Percentiles rank a stretch among this genome's conserved stretches.
phyloP scores from a whole-genome alignment of 2,329 filamentous ascomycete genomes.

The Parastagonospora nodorum region DNA sequence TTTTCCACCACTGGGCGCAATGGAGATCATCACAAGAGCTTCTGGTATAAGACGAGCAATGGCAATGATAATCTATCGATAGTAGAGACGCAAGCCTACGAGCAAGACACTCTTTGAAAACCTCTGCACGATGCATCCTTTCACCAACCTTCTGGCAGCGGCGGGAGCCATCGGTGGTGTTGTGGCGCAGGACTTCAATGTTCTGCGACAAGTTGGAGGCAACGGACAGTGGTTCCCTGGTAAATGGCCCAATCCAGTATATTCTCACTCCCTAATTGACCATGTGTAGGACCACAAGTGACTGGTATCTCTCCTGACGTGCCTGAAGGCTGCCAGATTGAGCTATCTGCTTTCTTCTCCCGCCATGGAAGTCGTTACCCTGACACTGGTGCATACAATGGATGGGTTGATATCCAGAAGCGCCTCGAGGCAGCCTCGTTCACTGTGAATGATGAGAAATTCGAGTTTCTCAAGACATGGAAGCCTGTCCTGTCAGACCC shows the following conservation, averaged over 20 bases:
- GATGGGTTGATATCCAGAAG: slow-evolving; percentile 53
- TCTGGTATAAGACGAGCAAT: slow-evolving; percentile 1
- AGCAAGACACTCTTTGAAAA: background rate
- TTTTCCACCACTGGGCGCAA: slow-evolving; percentile 2
- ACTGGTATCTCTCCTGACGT: slow-evolving; percentile 60
- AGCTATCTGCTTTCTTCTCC: slow-evolving; percentile 64
- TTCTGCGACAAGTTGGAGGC: slow-evolving; percentile 45
- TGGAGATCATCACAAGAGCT: background rate
- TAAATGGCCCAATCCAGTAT: background rate
- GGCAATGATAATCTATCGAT: background rate
- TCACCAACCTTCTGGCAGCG: slow-evolving; percentile 21
- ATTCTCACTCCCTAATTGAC: background rate
- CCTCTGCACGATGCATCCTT: slow-evolving; percentile 17
- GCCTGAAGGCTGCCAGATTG: slow-evolving; percentile 62
- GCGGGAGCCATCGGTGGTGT: slow-evolving; percentile 14
- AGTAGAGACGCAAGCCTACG: background rate
- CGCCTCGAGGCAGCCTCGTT: slow-evolving; percentile 62
- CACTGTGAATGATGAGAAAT: slow-evolving; percentile 54
- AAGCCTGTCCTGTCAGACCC: slow-evolving; percentile 62
- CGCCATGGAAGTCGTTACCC: slow-evolving; percentile 69
- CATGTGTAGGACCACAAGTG: slow-evolving; percentile 58
- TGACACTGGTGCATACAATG: slow-evolving; percentile 63
- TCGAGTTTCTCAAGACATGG: slow-evolving; percentile 66
- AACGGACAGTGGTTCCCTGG: slow-evolving; percentile 49
- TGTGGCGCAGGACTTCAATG: slow-evolving; percentile 34